Evolutionary conservation across 768 basidiomycete genomes (phyloP).

Genomic region (Pulveroboletus sp.): DNA sequence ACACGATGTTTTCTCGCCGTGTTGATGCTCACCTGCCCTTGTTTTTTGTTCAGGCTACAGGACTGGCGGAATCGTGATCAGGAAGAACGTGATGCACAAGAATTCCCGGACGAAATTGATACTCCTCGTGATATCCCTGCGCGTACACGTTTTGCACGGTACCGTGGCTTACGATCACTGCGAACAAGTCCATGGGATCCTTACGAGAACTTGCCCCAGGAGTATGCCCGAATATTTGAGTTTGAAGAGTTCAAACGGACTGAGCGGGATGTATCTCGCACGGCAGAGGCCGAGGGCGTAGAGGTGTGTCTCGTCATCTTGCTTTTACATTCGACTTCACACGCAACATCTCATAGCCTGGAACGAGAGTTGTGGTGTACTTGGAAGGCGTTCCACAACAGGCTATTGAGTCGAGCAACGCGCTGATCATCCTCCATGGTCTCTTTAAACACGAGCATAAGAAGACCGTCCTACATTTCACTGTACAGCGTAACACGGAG

Average conservation of each 20-base stretch:
- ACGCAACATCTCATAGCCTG: constrained; percentile 48
- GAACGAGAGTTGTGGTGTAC: constrained; percentile 72
- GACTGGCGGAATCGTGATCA: constrained; percentile 65
- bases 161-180: constrained; percentile 86
- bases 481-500: constrained; percentile 93
- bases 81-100: constrained; percentile 74
- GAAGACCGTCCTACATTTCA: constrained; percentile 86
- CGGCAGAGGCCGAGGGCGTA: constrained; percentile 64
- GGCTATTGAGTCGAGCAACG: constrained; percentile 34
- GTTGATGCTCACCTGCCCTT: not conserved
- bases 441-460: constrained; percentile 96
- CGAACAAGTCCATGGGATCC: constrained; percentile 97
- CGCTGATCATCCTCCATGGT: constrained; percentile 68
- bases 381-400: constrained; percentile 71
- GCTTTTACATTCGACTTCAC: too few species aligned
- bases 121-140: constrained; percentile 86
- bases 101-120: constrained; percentile 96
- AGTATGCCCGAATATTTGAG: constrained; percentile 94
- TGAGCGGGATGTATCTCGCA: constrained; percentile 61
- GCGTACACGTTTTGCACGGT: constrained; percentile 81
- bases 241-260: constrained; percentile 94
- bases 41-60: constrained; percentile 45
- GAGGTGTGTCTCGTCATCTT: constrained; percentile 47
- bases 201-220: constrained; percentile 89
- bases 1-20: constrained; percentile 3